Base-by-base conservation (phyloP, 805 yeast species). In the Ogataea kodamae region DNA sequence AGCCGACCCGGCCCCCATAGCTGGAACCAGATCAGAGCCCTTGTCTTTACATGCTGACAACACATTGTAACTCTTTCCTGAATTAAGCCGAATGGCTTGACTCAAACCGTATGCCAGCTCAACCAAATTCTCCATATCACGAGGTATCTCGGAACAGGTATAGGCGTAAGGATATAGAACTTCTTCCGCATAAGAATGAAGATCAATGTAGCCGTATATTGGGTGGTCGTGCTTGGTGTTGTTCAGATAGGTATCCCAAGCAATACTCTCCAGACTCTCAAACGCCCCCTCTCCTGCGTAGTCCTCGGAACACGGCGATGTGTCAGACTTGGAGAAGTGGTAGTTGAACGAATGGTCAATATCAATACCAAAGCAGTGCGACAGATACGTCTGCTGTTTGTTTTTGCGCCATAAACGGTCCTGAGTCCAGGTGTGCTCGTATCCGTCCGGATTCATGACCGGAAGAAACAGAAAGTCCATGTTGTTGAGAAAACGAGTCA, bases 381-480 rank as follows among this genome's bases (percentile, higher is more conserved):
- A 76, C 30, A 71, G 55, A 30, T 67, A 72, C 0, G 92, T 80
- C 33, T 76, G 74, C 59, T 88, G 96, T 41, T 95, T 69, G 58
- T 86, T 88, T 52, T 88, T 88, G 28, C 92, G 65, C 97, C 97
- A 88, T 39, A 88, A 62, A 37, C 97, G 65, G 54, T 88, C 95
- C 17, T 62, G 52, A 2, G 66, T 68, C 96, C 96, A 88, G 2
- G 94, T 68, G 55, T 82, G 81, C 9, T 68, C 84, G 55, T 88
- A 88, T 0, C 97, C 97, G 59, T 88, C 97, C 1, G 96, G 96
- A 52, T 88, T 88, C 57, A 79, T 72, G 9, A 86, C 84, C 0
- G 97, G 97, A 18, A 87, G 68, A 44, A 88, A 77, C 20, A 84
- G 55, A 48, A 83, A 82, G 49, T 86, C 90, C 38, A 85, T 57